phyloP scores from a whole-genome alignment of 1,284 basidiomycete genomes.

The Ganoderma lingzhi region DNA sequence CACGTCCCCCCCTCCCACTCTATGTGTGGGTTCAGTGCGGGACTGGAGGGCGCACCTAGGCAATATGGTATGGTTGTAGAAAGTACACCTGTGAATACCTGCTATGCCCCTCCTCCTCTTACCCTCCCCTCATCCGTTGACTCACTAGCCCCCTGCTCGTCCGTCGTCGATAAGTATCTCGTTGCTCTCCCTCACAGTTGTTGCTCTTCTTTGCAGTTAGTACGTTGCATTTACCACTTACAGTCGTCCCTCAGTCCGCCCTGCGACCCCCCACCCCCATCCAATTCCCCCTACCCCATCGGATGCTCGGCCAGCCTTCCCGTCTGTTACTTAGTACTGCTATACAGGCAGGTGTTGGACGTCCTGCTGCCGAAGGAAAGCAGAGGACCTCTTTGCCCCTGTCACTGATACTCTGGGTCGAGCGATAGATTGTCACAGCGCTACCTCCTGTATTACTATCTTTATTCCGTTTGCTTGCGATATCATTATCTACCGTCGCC shows the following conservation, averaged over 20 bases:
- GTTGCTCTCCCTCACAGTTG: not conserved
- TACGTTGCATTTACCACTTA: not conserved
- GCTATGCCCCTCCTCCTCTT: not conserved
- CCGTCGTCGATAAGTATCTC: not conserved
- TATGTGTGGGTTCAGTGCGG: not conserved
- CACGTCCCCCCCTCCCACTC: too few relatives aligned
- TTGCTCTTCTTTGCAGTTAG: not conserved
- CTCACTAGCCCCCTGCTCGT: not conserved
- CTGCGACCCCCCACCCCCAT: not conserved
- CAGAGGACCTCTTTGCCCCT: too few relatives aligned
- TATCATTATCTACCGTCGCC: not conserved
- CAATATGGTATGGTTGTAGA: conserved; percentile 4
- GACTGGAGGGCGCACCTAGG: conserved; percentile 3
- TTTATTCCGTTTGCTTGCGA: not conserved
- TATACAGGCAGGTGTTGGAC: not conserved
- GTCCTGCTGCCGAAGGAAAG: not conserved
- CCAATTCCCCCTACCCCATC: not conserved
- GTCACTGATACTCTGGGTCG: not conserved
- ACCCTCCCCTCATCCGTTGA: not conserved
- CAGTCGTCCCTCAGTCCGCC: not conserved
- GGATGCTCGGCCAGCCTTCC: not conserved
- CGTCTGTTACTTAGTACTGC: not conserved
- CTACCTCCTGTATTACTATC: conserved; percentile 12
- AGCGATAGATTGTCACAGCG: conserved; percentile 15
- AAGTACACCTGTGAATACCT: not conserved